Evolutionary conservation across 169 alveolate genomes (phyloP), one percentile per base, ranked within the genome.

Genomic region (Plasmodium gallinaceum): DNA sequence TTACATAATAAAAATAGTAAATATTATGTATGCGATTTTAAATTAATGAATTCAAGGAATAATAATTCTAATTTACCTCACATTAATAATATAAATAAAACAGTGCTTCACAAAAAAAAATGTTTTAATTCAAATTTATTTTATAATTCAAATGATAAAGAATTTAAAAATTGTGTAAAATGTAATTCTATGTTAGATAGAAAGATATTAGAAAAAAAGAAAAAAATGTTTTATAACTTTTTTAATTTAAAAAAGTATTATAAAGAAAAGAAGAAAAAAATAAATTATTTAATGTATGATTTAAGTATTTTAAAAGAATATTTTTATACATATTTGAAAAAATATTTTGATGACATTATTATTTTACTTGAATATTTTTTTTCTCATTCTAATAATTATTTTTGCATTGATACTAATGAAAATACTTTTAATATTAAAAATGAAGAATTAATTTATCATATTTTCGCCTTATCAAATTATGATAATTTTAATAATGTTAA

Each of bases 251-350:
- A 83, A 48, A 54, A 18, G 12, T 62, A 83, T 83, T 83, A 83
- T 62, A 83, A 83, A 68, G 51, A 62, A 10, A 83, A 83, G 37
- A 8, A 18, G 8, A n/a, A 39, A 54, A 68, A 37, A 48, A 37
- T 54, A 5, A 83, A 83, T 71, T 83, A 83, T 61, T 61, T 68
- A 32, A 26, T 72, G 12, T 83, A 83, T 14, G 91, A 83, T 16
- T 20, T 83, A 45, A 66, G 43, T 46, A 83, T 83, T 66, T 83
- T 83, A 71, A 83, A 83, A 66, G 91, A 83, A n/a, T 83, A 83
- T 61, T 24, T 83, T 37, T 68, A 61, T 39, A 46, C 39, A 46
- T 83, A 83, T 57, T 69, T 83, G 48, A 83, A 68, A 24, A 83
- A 83, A 83, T 83, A 37, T 68, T 66, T 83, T 83, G 83, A 24